A percentile compares a stretch with the other conserved stretches of the same genome.
Evolutionary conservation across 108 stramenopile species (phyloP).

Genomic region (Cyclostephanos invisitatus): DNA sequence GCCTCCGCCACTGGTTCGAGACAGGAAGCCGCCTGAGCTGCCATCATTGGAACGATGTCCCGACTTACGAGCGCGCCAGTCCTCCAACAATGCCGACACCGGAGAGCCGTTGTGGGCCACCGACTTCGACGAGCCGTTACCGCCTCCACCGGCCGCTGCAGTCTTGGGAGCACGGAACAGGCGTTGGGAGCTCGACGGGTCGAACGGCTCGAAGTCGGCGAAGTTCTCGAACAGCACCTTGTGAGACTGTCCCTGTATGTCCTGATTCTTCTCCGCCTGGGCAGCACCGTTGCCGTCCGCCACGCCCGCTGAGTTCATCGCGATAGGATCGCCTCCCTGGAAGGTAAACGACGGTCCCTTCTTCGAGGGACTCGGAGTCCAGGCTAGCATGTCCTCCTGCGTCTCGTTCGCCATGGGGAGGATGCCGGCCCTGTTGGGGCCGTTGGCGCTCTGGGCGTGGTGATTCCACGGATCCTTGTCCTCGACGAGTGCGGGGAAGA

Average conservation of each 20-base stretch:
- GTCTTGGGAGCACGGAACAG: slow-evolving; percentile 7
- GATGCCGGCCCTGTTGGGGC: slow-evolving; percentile 24
- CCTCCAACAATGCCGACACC: slow-evolving; percentile 28
- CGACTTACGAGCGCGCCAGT: slow-evolving; percentile 44
- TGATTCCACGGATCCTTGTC: slow-evolving; percentile 56
- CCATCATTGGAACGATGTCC: slow-evolving; percentile 12
- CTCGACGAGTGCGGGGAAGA: slow-evolving; percentile 62
- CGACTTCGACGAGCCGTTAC: slow-evolving; percentile 5
- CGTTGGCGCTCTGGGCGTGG: neutral
- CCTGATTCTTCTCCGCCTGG: slow-evolving; percentile 12
- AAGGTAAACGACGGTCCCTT: slow-evolving; percentile 40
- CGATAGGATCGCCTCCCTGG: slow-evolving; percentile 9
- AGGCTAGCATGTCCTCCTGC: slow-evolving; percentile 59
- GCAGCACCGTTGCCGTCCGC: slow-evolving; percentile 2
- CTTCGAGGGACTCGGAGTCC: slow-evolving; percentile 59
- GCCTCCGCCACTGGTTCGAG: slow-evolving; percentile 8
- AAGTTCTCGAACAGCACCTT: slow-evolving; percentile 44
- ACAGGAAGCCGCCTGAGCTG: neutral
- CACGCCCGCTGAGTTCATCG: slow-evolving; percentile 20
- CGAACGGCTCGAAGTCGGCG: slow-evolving; percentile 57
- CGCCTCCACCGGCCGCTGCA: neutral
- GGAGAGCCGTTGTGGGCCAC: slow-evolving; percentile 22
- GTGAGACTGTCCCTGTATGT: neutral
- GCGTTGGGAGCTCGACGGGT: slow-evolving; percentile 11
- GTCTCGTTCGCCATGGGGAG: slow-evolving; percentile 40